These are phyloP conservation scores for Cryptococcus maquisensis DNA, from an alignment of 1,284 basidiomycete genomes.

Conservation along the genomic window DNA sequence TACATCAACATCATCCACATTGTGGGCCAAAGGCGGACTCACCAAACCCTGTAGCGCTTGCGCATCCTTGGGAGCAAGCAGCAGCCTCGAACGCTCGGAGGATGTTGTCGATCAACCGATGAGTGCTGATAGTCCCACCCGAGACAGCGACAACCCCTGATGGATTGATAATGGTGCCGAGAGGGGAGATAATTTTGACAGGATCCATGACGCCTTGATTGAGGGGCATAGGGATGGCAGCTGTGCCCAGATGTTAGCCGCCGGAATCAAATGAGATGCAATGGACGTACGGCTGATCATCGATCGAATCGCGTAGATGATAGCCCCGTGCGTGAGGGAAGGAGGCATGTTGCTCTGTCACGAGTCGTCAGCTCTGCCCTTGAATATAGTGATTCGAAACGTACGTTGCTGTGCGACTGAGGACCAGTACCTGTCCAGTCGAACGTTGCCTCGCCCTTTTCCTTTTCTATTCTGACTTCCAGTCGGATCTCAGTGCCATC, in stretches of 20 bases:
- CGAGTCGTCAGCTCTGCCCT: too few species aligned
- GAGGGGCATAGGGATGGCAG: constrained; percentile 63
- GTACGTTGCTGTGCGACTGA: too few species aligned
- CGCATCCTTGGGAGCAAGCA: constrained; percentile 78
- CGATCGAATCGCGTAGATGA: constrained; percentile 66
- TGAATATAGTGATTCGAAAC: too few species aligned
- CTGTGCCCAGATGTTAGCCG: background rate
- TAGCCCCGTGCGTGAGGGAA: constrained; percentile 82
- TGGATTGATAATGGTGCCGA: constrained; percentile 71
- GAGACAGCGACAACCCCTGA: constrained; percentile 81
- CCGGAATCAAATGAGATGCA: background rate
- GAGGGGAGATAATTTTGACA: constrained; percentile 67
- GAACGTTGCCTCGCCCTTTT: constrained; percentile 73
- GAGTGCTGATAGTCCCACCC: constrained; percentile 86
- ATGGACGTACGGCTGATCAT: constrained; percentile 51
- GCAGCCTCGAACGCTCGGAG: constrained; percentile 86
- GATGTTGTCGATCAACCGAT: constrained; percentile 90
- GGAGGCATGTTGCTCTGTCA: constrained; percentile 74
- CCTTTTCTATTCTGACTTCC: constrained; percentile 70
- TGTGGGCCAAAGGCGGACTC: background rate
- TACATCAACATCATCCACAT: background rate
- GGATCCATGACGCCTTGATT: constrained; percentile 79
- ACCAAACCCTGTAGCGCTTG: constrained; percentile 81
- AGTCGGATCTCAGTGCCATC: constrained; percentile 50
- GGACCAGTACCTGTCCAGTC: constrained; percentile 73